These are phyloP conservation scores for Boletus rex-veris DNA, from an alignment of 768 basidiomycete species.

Conservation along the genomic window DNA sequence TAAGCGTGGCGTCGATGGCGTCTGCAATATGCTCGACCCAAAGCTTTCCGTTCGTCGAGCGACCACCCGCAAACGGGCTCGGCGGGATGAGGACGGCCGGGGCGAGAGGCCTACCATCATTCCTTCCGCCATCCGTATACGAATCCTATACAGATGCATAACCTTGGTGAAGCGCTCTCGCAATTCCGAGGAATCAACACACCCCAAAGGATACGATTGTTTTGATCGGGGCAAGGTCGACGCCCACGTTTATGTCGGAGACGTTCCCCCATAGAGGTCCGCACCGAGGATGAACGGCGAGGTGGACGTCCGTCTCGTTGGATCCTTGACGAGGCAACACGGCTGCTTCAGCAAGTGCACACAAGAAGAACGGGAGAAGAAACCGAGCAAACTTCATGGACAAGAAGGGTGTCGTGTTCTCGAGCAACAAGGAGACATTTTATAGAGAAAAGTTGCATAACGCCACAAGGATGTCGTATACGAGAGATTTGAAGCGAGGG, in stretches of 20 bases:
- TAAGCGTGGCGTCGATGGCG: conserved; percentile 38
- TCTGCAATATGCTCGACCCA: conserved; percentile 50
- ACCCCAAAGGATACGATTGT: conserved; percentile 56
- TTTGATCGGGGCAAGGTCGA: conserved; percentile 35
- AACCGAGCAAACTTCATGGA: not conserved
- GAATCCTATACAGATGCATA: conserved; percentile 35
- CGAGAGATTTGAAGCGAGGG: not conserved
- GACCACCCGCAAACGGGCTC: conserved; percentile 45
- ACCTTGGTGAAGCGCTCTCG: not conserved
- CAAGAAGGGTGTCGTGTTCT: not conserved
- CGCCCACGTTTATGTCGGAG: conserved; percentile 48
- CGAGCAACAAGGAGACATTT: not conserved
- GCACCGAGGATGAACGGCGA: conserved; percentile 46
- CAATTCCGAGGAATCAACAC: not conserved
- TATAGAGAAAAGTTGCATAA: too few relatives aligned
- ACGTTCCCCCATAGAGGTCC: conserved; percentile 38
- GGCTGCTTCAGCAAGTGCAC: conserved; percentile 9
- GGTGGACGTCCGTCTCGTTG: conserved; percentile 30
- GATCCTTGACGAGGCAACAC: conserved; percentile 12
- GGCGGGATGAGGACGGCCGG: conserved; percentile 42
- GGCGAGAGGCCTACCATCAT: conserved; percentile 43
- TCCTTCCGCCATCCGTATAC: conserved; percentile 47
- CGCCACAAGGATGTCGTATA: not conserved
- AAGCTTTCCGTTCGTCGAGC: conserved; percentile 47
- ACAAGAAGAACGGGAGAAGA: not conserved